Percentiles rank a stretch among this genome's conserved stretches.
Conservation (phyloP, 441 rosid species). For the Populus hybrid region DNA sequence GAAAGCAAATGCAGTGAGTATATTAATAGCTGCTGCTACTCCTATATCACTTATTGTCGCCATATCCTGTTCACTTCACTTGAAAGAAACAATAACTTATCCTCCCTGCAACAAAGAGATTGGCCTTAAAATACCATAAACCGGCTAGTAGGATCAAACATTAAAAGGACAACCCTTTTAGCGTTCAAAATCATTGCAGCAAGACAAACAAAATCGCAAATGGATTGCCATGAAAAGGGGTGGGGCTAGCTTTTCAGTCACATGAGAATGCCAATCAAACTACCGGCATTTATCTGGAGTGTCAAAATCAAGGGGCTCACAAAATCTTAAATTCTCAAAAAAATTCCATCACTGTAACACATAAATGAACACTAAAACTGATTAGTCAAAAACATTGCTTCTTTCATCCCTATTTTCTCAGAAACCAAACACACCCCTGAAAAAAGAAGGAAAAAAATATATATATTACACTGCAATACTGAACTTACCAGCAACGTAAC, state of each 20-base stretch:
- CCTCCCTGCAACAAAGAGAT: slow-evolving; percentile 5
- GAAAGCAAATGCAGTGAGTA: slow-evolving; percentile 39
- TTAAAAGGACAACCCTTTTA: background rate
- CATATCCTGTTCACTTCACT: slow-evolving; percentile 19
- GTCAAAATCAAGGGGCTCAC: background rate
- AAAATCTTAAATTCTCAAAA: background rate
- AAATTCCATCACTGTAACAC: background rate
- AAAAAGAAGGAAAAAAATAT: background rate
- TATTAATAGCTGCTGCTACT: slow-evolving; percentile 41
- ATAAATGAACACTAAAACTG: background rate
- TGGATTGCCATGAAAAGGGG: background rate
- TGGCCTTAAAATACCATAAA: background rate
- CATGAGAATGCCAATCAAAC: slow-evolving; percentile 3
- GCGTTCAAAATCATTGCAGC: background rate
- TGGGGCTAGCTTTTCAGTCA: background rate
- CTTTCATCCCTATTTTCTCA: slow-evolving; percentile 10
- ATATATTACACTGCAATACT: no score
- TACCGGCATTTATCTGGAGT: background rate
- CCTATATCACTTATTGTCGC: slow-evolving; percentile 44
- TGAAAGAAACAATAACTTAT: background rate
- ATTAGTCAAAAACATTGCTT: background rate
- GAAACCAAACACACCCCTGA: slow-evolving; percentile 16
- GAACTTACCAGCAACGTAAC: background rate
- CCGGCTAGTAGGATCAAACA: background rate
- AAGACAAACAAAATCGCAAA: background rate